These are phyloP conservation scores for Rhytidhysteron rufulum DNA, from an alignment of 2,329 filamentous ascomycete species.

Conservation along the genomic window DNA sequence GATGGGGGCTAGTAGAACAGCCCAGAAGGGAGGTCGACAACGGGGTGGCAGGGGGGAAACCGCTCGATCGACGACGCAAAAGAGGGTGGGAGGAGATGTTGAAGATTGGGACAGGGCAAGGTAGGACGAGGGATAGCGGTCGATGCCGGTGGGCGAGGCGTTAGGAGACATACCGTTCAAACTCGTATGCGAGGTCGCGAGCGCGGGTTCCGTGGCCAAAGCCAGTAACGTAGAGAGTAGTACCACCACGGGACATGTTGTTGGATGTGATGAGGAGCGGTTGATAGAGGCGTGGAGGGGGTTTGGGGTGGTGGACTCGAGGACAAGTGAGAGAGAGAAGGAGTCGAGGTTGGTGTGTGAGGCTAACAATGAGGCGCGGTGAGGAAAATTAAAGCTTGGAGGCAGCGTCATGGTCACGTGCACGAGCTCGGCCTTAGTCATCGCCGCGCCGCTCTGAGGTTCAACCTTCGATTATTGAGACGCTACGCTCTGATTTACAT, in stretches of 20 bases:
- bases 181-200: conserved; percentile 99
- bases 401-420: not conserved
- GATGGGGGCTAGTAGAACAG: too few relatives aligned
- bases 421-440: conserved; percentile 1
- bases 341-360: not conserved
- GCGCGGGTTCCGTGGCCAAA: conserved; percentile 98
- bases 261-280: conserved; percentile 3
- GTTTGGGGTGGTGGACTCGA: conserved; percentile 1
- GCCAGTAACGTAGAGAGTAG: conserved; percentile 96
- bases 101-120: conserved; percentile 12
- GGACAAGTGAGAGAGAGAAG: not conserved
- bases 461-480: too few relatives aligned
- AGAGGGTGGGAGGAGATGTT: conserved; percentile 9
- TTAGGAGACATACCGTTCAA: conserved; percentile 97
- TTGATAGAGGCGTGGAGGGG: conserved; percentile 2
- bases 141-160: conserved; percentile 28
- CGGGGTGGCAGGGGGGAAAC: conserved; percentile 14
- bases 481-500: too few relatives aligned
- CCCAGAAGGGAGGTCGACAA: too few relatives aligned
- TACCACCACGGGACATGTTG: conserved; percentile 85
- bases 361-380: not conserved
- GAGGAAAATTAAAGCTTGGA: not conserved
- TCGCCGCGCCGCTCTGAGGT: too few relatives aligned
- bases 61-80: conserved; percentile 30
- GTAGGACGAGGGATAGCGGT: conserved; percentile 31